phyloP scores from a whole-genome alignment of 2,329 filamentous ascomycete species.

The Penicillium verrucosum region DNA sequence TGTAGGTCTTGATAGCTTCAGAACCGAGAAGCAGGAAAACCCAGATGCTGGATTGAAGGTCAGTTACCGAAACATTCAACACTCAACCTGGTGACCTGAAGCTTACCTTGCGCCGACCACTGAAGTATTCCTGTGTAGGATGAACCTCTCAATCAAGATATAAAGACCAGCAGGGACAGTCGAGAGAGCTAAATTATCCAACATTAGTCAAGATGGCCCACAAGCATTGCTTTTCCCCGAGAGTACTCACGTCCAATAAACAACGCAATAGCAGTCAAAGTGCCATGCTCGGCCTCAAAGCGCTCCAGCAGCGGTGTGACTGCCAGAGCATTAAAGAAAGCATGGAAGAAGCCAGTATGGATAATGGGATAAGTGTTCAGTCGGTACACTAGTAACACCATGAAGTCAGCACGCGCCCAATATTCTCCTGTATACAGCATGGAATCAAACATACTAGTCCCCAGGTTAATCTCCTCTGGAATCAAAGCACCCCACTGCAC shows the following conservation, averaged over 20 bases:
- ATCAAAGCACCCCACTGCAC: constrained; percentile 74
- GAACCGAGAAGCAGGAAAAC: constrained; percentile 82
- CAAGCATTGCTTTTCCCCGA: neutral
- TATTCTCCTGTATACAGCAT: neutral
- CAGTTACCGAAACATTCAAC: constrained; percentile 12
- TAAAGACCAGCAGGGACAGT: constrained; percentile 81
- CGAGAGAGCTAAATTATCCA: constrained; percentile 59
- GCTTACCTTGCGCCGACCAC: constrained; percentile 79
- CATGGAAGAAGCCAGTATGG: constrained; percentile 77
- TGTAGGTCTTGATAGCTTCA: constrained; percentile 83
- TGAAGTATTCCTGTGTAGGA: constrained; percentile 68
- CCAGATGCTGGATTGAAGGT: constrained; percentile 66
- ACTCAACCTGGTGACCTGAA: neutral
- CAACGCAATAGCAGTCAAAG: constrained; percentile 77
- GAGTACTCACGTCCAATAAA: constrained; percentile 80
- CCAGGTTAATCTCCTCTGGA: constrained; percentile 69
- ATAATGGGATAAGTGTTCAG: constrained; percentile 90
- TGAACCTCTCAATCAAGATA: constrained; percentile 69
- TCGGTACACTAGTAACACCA: constrained; percentile 67
- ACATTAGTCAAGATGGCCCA: constrained; percentile 17
- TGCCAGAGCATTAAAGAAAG: constrained; percentile 73
- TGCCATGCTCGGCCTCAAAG: constrained; percentile 91
- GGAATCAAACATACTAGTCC: constrained; percentile 58
- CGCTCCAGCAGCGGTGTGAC: constrained; percentile 85
- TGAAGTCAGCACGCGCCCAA: neutral